Percentiles rank a stretch among this genome's conserved stretches.
phyloP scores from a whole-genome alignment of 176 grass and related monocot species.

The Paspalum vaginatum region DNA sequence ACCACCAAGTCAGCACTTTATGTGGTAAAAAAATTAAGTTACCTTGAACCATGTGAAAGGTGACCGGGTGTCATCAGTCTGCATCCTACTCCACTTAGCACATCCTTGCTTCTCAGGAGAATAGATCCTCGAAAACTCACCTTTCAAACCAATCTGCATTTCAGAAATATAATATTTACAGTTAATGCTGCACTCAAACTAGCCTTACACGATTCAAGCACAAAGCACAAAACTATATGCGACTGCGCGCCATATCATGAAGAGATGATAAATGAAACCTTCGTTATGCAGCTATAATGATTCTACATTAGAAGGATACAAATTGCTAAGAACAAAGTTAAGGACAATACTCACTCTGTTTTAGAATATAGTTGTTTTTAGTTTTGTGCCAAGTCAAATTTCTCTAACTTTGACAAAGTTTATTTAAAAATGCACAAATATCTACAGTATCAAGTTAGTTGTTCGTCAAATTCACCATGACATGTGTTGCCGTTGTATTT shows the following conservation, averaged over 20 bases:
- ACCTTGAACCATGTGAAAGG: slow-evolving; percentile 97
- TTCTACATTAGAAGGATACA: too few species aligned
- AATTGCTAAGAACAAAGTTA: not conserved
- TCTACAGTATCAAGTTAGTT: too few species aligned
- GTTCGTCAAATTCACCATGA: too few species aligned
- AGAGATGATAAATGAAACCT: not conserved
- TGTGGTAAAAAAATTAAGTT: slow-evolving; percentile 34
- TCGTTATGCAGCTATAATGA: not conserved
- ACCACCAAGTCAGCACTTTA: slow-evolving; percentile 10
- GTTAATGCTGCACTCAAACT: slow-evolving; percentile 8
- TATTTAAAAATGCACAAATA: too few species aligned
- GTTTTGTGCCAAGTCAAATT: too few species aligned
- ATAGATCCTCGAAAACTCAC: slow-evolving; percentile 76
- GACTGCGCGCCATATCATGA: not conserved
- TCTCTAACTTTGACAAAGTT: too few species aligned
- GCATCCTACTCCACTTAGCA: slow-evolving; percentile 66
- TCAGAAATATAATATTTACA: slow-evolving; percentile 20
- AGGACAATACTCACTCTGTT: not conserved
- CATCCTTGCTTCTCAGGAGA: slow-evolving; percentile 62
- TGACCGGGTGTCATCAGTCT: slow-evolving; percentile 49
- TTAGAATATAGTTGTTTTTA: too few species aligned
- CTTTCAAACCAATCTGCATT: slow-evolving; percentile 83
- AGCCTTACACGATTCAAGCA: slow-evolving; percentile 10
- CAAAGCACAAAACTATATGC: not conserved
- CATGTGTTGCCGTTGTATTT: too few species aligned